Percentiles rank a stretch among this genome's conserved stretches.
Evolutionary conservation across 192 early-diverging fungal genomes (phyloP).

Genomic region (Mortierella antarctica): DNA sequence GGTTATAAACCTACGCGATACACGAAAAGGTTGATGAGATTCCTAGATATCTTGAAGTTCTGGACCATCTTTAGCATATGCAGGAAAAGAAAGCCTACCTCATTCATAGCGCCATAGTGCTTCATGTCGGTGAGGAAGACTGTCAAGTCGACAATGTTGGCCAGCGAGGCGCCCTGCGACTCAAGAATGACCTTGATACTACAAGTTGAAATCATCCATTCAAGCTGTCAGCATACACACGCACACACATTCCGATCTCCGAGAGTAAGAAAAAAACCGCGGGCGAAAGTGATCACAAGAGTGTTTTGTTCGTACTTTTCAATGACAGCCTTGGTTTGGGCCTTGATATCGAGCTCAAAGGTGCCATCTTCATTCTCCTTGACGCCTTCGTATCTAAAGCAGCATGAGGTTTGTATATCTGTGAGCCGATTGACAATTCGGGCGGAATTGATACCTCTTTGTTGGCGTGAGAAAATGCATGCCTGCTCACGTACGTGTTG

Average conservation of each 20-base stretch:
- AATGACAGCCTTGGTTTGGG: constrained; percentile 73
- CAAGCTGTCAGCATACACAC: too few relatives aligned
- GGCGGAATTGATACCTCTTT: not conserved
- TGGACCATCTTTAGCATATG: too few relatives aligned
- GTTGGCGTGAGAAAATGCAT: not conserved
- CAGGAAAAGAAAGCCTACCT: constrained; percentile 6
- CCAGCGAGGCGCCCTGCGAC: constrained; percentile 59
- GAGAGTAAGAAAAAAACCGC: not conserved
- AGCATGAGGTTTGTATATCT: constrained; percentile 3
- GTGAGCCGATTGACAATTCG: not conserved
- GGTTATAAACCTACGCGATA: constrained; percentile 66
- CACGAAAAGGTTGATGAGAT: not conserved
- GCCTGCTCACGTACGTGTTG: constrained; percentile 58
- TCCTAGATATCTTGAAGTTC: too few relatives aligned
- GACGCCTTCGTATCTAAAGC: constrained; percentile 57
- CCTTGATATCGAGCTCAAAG: constrained; percentile 66
- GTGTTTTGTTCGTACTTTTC: constrained; percentile 59
- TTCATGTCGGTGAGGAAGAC: constrained; percentile 78
- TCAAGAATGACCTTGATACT: constrained; percentile 71
- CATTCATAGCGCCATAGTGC: constrained; percentile 72
- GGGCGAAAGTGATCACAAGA: not conserved
- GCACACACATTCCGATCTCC: too few relatives aligned
- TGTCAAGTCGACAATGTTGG: constrained; percentile 76
- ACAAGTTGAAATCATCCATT: not conserved
- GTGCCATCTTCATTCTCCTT: constrained; percentile 63